Percentiles rank a stretch among this genome's conserved stretches.
Evolutionary conservation across 768 basidiomycete genomes (phyloP).

Genomic region (Collybia sordida): DNA sequence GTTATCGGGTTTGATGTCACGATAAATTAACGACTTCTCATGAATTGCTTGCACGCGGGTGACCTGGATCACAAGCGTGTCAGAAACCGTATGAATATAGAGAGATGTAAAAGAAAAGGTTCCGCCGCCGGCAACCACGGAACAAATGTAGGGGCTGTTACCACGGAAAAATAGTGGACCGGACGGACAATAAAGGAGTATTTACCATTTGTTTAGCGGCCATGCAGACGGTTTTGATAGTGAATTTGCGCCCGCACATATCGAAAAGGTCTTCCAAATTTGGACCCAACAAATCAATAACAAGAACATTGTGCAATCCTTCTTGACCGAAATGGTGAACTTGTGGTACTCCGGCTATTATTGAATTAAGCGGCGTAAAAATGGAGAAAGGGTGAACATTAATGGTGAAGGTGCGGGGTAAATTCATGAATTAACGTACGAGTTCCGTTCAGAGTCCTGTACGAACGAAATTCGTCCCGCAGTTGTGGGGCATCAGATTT

Average conservation of each 20-base stretch:
- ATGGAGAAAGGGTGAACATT: constrained; percentile 6
- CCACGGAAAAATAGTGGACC: too few relatives aligned
- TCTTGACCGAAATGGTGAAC: constrained; percentile 99
- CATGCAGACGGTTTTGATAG: constrained; percentile 98
- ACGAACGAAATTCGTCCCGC: constrained; percentile 95
- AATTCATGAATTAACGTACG: constrained; percentile 49
- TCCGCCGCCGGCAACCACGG: constrained; percentile 13
- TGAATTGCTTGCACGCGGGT: constrained; percentile 96
- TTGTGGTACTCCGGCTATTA: constrained; percentile 89
- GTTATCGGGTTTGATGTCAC: constrained; percentile 99
- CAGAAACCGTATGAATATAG: constrained; percentile 7
- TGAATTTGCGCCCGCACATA: constrained; percentile 98
- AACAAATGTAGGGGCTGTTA: neutral
- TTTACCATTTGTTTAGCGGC: constrained; percentile 98
- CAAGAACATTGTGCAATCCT: constrained; percentile 94
- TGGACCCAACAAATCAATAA: constrained; percentile 95
- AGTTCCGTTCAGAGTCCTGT: constrained; percentile 90
- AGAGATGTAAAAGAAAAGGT: neutral
- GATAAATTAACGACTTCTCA: constrained; percentile 97
- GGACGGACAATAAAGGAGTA: neutral
- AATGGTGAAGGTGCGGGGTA: neutral
- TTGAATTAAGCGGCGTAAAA: constrained; percentile 10
- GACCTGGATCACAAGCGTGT: constrained; percentile 51
- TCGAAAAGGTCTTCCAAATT: constrained; percentile 98
- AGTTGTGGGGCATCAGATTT: constrained; percentile 98